phyloP scores from a whole-genome alignment of 768 basidiomycete species.

The Amanita fuliginea region DNA sequence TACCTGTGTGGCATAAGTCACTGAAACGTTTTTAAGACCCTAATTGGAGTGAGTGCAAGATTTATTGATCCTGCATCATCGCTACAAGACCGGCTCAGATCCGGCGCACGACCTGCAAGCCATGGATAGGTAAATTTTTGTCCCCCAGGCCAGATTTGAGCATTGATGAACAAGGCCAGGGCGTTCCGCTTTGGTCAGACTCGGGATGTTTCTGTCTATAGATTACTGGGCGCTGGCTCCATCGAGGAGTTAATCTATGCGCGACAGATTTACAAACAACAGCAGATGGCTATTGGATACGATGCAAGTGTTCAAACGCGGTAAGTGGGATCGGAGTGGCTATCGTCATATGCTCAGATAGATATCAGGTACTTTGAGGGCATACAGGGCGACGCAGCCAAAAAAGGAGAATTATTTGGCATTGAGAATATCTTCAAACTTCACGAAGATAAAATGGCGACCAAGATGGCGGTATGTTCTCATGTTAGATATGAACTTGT shows the following conservation, averaged over 20 bases:
- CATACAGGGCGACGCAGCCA: slow-evolving; percentile 64
- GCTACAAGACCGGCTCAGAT: slow-evolving; percentile 33
- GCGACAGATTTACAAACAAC: slow-evolving; percentile 87
- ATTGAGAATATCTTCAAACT: slow-evolving; percentile 78
- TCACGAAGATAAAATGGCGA: slow-evolving; percentile 57
- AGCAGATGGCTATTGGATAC: slow-evolving; percentile 88
- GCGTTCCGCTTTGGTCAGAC: slow-evolving; percentile 83
- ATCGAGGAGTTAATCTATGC: slow-evolving; percentile 85
- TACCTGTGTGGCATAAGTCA: background rate
- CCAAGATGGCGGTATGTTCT: slow-evolving; percentile 55
- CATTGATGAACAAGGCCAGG: slow-evolving; percentile 14
- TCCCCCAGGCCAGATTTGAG: background rate
- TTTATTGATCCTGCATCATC: background rate
- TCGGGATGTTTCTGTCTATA: slow-evolving; percentile 75
- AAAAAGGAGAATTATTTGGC: slow-evolving; percentile 79
- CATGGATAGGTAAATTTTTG: slow-evolving; percentile 49
- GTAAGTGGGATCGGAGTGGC: slow-evolving; percentile 20
- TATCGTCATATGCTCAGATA: background rate
- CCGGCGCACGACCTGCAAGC: slow-evolving; percentile 93
- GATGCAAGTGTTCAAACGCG: slow-evolving; percentile 76
- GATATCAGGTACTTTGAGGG: slow-evolving; percentile 62
- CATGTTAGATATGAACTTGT: background rate
- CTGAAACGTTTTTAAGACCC: slow-evolving; percentile 45
- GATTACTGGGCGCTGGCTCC: slow-evolving; percentile 78
- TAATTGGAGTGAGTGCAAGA: slow-evolving; percentile 72